Conservation (phyloP, 306 rosid genomes). For the Pterocarpus santalinus region DNA sequence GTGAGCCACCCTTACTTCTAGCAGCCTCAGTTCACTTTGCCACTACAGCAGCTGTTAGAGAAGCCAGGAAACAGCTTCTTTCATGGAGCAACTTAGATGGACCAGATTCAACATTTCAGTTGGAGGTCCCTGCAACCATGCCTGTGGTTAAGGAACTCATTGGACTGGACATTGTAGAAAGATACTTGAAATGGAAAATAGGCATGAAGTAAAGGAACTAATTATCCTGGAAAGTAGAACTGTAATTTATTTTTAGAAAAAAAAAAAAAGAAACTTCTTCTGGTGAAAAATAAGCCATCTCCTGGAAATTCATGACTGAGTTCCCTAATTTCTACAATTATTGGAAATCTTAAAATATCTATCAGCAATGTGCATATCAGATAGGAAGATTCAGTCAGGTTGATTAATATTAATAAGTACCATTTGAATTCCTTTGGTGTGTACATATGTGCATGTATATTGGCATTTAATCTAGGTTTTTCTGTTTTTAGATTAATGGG, state of each 20-base stretch:
- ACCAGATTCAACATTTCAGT: conserved; percentile 56
- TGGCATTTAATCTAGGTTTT: conserved; percentile 21
- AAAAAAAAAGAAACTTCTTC: background rate
- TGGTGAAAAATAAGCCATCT: conserved; percentile 39
- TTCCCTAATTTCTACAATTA: conserved; percentile 89
- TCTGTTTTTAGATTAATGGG: conserved; percentile 27
- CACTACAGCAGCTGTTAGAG: conserved; percentile 76
- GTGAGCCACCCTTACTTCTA: conserved; percentile 88
- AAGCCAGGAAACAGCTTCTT: conserved; percentile 71
- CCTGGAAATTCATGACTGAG: conserved; percentile 93
- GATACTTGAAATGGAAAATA: conserved; percentile 76
- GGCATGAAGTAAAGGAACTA: conserved; percentile 26
- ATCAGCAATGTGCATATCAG: conserved; percentile 97
- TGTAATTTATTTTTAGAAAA: background rate
- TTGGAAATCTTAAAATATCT: conserved; percentile 96
- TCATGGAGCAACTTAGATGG: conserved; percentile 65
- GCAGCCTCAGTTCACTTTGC: conserved; percentile 91
- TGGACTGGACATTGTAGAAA: conserved; percentile 77
- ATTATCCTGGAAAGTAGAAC: background rate
- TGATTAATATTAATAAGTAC: conserved; percentile 45
- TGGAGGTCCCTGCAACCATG: conserved; percentile 88
- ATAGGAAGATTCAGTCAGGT: conserved; percentile 98
- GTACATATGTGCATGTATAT: conserved; percentile 13
- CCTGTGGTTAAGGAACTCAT: conserved; percentile 80
- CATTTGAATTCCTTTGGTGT: conserved; percentile 34